These are phyloP conservation scores for Phaeotremella fagi DNA, from an alignment of 768 basidiomycete genomes.

Conservation along the genomic window DNA sequence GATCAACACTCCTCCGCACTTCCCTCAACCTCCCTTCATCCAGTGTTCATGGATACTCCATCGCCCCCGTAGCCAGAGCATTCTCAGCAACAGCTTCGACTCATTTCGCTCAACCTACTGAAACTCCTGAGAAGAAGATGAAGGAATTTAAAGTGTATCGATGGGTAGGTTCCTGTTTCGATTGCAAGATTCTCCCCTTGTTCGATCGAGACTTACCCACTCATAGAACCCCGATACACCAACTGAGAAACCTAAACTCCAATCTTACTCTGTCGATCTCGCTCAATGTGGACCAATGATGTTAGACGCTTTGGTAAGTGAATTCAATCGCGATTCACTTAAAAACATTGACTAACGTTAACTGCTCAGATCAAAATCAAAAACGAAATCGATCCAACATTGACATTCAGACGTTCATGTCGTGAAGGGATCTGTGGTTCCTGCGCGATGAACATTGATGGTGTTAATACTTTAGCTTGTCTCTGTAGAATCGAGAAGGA, in stretches of 20 bases:
- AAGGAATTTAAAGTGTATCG: conserved; percentile 99
- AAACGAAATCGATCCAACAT: conserved; percentile 93
- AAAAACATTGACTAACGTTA: conserved; percentile 59
- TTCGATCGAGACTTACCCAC: neutral
- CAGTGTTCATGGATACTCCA: neutral
- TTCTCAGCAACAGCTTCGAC: conserved; percentile 2
- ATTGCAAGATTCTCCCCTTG: neutral
- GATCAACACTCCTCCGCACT: conserved; percentile 10
- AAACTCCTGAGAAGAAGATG: conserved; percentile 47
- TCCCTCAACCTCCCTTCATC: conserved; percentile 8
- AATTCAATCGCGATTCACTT: conserved; percentile 47
- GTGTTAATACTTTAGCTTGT: conserved; percentile 91
- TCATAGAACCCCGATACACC: conserved; percentile 88
- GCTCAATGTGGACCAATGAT: conserved; percentile 96
- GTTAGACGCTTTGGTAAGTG: conserved; percentile 44
- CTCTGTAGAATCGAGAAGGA: conserved; percentile 88
- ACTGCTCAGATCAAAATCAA: conserved; percentile 79
- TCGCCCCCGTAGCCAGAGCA: conserved; percentile 9
- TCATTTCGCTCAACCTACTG: conserved; percentile 26
- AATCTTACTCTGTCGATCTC: conserved; percentile 86
- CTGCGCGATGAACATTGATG: conserved; percentile 99
- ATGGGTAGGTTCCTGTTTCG: conserved; percentile 63
- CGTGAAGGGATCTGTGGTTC: conserved; percentile 80
- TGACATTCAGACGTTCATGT: conserved; percentile 72
- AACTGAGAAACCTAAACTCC: conserved; percentile 78